Evolutionary conservation across 2,329 filamentous ascomycete genomes (phyloP), one percentile per base, ranked within the genome.

Genomic region (Fusarium odoratissimum): DNA sequence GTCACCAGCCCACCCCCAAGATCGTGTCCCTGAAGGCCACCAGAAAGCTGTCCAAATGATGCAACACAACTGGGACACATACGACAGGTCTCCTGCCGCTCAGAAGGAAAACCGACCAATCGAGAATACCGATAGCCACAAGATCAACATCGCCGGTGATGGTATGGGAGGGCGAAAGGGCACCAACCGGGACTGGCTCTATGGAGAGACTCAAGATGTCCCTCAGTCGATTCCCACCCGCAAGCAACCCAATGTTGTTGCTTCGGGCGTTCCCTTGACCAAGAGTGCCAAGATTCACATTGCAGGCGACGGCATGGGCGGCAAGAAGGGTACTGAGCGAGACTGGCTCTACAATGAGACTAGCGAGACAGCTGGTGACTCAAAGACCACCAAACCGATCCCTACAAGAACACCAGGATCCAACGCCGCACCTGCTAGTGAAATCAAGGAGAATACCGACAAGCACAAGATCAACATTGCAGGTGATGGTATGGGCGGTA

Each of bases 1-100:
- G 44, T 90, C 90, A 67, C 89, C 90, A 38, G 83, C 83, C 14
- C 80, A 85, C 60, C 75, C 82, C 40, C 82, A 80, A 77, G 80
- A 85, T 78, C 84, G 83, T 25, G 78, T 90, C 25, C 81, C 87
- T 57, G 87, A 90, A 60, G 89, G 90, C 71, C 89, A 89, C 72
- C 86, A 89, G 80, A 93, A 94, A 83, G 91, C 87, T 6, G 88
- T 93, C 59, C 91, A 92, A 82, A 91, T 90, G 86, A 92, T 94
- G 90, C 89, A 92, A 76, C 84, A 91, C 51, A 89, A 86, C 80
- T 91, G 89, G 90, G 82, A 83, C 3, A 73, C 83, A 17, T 87
- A 89, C 69, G 89, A 91, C 62, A 79, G 86, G 75, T 90, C 89
- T 4, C 88, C 88, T 12, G 80, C 48, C n/a, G 66, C 77, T n/a